Evolutionary conservation across 73 alveolate genomes (phyloP).

Genomic region (Uronychia binucleata): DNA sequence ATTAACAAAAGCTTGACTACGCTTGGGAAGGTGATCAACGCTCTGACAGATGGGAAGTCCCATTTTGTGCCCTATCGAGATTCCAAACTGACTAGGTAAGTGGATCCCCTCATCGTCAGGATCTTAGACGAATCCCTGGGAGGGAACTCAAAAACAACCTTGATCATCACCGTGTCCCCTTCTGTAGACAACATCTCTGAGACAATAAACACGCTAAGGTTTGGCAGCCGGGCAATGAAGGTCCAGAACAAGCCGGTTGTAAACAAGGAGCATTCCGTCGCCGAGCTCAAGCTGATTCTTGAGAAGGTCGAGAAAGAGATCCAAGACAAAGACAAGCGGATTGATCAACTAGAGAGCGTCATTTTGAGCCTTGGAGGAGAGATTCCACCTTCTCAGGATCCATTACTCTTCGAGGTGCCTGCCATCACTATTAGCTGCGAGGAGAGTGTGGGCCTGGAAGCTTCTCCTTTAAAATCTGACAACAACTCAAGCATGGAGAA

Average conservation of each 20-base stretch:
- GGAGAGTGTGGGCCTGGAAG: too few relatives aligned
- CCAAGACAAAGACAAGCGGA: not conserved
- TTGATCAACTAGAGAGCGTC: not conserved
- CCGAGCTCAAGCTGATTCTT: conserved; percentile 71
- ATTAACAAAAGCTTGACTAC: conserved; percentile 86
- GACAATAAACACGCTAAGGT: conserved; percentile 87
- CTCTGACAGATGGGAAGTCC: conserved; percentile 91
- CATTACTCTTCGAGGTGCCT: too few relatives aligned
- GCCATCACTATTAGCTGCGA: too few relatives aligned
- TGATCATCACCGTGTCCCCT: conserved; percentile 94
- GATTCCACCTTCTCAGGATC: too few relatives aligned
- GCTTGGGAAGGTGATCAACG: conserved; percentile 92
- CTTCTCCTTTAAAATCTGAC: too few relatives aligned
- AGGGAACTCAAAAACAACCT: conserved; percentile 95
- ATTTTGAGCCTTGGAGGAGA: not conserved
- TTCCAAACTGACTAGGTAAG: conserved; percentile 79
- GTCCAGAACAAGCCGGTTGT: conserved; percentile 92
- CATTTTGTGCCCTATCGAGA: conserved; percentile 91
- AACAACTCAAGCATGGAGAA: too few relatives aligned
- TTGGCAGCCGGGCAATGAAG: conserved; percentile 94
- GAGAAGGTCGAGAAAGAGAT: conserved; percentile 46
- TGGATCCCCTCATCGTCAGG: conserved; percentile 27
- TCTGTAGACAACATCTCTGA: conserved; percentile 83
- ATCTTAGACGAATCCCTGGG: conserved; percentile 93
- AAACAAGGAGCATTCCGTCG: conserved; percentile 85